Evolutionary conservation across 768 basidiomycete genomes (phyloP).

Genomic region (Tubosaeta sp.): DNA sequence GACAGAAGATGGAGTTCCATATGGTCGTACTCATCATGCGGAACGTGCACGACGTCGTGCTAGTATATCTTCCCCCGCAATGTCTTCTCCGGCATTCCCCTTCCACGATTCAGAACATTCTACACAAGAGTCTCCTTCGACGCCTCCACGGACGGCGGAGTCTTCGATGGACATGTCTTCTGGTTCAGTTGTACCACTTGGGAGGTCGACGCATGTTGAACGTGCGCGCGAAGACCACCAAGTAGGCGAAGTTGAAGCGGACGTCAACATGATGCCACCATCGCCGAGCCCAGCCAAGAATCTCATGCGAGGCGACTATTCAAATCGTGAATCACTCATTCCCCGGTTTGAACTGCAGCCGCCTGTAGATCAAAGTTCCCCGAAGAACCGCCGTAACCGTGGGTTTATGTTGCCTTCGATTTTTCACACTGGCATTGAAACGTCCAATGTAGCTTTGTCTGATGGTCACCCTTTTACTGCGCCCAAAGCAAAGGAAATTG

Average conservation of each 20-base stretch:
- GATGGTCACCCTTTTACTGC: slow-evolving; percentile 20
- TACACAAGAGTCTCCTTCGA: slow-evolving; percentile 16
- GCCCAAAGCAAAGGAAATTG: slow-evolving; percentile 19
- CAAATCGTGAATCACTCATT: slow-evolving; percentile 29
- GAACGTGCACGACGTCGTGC: slow-evolving; percentile 41
- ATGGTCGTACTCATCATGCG: slow-evolving; percentile 60
- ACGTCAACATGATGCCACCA: slow-evolving; percentile 43
- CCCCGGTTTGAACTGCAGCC: slow-evolving; percentile 31
- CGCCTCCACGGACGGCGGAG: slow-evolving; percentile 18
- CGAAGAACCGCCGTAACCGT: slow-evolving; percentile 15
- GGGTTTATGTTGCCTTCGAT: slow-evolving; percentile 2
- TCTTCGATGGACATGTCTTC: slow-evolving; percentile 23
- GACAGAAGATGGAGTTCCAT: slow-evolving; percentile 59
- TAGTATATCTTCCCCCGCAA: slow-evolving; percentile 30
- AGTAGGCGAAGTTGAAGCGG: slow-evolving; percentile 33
- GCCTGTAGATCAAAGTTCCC: slow-evolving; percentile 19
- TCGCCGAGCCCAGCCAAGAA: slow-evolving; percentile 45
- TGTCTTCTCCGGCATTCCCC: slow-evolving; percentile 36
- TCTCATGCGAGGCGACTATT: slow-evolving; percentile 10
- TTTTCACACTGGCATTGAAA: neutral
- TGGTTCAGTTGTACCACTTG: slow-evolving; percentile 26
- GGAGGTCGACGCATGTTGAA: slow-evolving; percentile 38
- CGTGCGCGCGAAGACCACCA: slow-evolving; percentile 26
- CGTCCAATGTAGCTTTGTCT: slow-evolving; percentile 7
- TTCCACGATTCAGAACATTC: slow-evolving; percentile 19